Evolutionary conservation across 228 moss, liverwort and hornwort species (phyloP).

Genomic region (Sphagnum fallax): DNA sequence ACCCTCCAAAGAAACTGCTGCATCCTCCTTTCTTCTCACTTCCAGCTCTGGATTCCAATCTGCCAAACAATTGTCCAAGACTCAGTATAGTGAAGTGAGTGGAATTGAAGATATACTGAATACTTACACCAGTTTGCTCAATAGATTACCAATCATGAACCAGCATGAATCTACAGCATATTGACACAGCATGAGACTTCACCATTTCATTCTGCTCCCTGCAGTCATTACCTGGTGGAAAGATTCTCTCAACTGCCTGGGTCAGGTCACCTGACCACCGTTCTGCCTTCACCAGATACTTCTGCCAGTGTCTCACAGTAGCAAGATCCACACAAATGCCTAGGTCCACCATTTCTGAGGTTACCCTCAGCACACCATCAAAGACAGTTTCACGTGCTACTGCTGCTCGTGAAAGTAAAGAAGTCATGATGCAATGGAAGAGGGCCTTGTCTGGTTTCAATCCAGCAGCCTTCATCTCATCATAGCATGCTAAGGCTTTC

Average conservation of each 20-base stretch:
- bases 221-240: constrained; percentile 37
- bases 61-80: constrained; percentile 2
- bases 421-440: constrained; percentile 77
- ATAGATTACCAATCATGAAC: too few relatives aligned
- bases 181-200: neutral
- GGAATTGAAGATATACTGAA: too few relatives aligned
- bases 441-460: constrained; percentile 62
- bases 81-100: too few relatives aligned
- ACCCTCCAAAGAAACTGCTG: constrained; percentile 12
- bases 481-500: constrained; percentile 66
- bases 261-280: constrained; percentile 59
- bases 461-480: constrained; percentile 65
- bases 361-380: constrained; percentile 55
- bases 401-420: constrained; percentile 75
- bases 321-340: constrained; percentile 59
- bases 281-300: constrained; percentile 63
- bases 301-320: constrained; percentile 73
- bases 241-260: constrained; percentile 45
- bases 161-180: too few relatives aligned
- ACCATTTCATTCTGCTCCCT: neutral
- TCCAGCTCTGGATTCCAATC: constrained; percentile 45
- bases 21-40: constrained; percentile 19
- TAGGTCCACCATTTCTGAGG: constrained; percentile 61
- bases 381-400: constrained; percentile 68
- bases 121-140: too few relatives aligned